These are phyloP conservation scores for Vigna hirtella DNA, from an alignment of 306 rosid species.

Conservation along the genomic window DNA sequence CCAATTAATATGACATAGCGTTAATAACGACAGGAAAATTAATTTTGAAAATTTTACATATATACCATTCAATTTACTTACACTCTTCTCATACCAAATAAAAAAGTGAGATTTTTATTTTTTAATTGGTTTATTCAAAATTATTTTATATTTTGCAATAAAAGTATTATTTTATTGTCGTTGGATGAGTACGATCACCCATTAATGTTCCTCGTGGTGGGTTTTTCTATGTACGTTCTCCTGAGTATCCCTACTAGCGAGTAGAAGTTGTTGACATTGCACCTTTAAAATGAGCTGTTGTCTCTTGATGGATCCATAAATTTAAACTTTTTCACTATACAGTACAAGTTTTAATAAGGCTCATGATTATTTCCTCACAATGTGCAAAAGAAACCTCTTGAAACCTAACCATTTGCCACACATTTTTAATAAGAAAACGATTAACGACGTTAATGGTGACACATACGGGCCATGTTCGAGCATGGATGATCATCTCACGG, in stretches of 20 bases:
- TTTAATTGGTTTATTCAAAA: too few relatives aligned
- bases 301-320: slow-evolving; percentile 50
- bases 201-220: not conserved
- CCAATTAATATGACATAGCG: not conserved
- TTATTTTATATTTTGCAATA: too few relatives aligned
- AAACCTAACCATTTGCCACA: slow-evolving; percentile 37
- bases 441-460: slow-evolving; percentile 39
- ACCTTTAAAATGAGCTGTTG: slow-evolving; percentile 56
- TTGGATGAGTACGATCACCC: too few relatives aligned
- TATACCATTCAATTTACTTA: too few relatives aligned
- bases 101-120: too few relatives aligned
- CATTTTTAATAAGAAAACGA: slow-evolving; percentile 31
- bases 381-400: not conserved
- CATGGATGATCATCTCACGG: slow-evolving; percentile 5
- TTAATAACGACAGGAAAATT: not conserved
- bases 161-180: too few relatives aligned
- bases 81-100: too few relatives aligned
- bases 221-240: slow-evolving; percentile 23
- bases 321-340: not conserved
- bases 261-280: slow-evolving; percentile 48
- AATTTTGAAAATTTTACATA: not conserved
- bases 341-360: not conserved
- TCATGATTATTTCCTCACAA: not conserved
- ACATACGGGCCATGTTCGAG: slow-evolving; percentile 45
- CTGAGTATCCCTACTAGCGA: not conserved